Evolutionary conservation across 2,329 filamentous ascomycete species (phyloP), one percentile per base, ranked within the genome.

Genomic region (Claviceps cyperi): DNA sequence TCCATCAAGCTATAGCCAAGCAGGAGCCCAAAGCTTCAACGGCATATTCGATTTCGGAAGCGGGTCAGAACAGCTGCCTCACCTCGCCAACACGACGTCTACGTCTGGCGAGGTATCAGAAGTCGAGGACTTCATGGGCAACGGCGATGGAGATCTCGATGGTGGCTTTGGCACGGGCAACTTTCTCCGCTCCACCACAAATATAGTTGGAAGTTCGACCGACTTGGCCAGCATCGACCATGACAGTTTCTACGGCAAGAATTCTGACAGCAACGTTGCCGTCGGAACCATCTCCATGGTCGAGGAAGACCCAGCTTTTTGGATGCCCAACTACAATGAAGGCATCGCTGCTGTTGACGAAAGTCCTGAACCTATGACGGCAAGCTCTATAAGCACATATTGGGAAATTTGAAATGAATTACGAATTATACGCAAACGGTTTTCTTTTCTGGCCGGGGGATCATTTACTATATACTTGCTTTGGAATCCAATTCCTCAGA

Each of bases 91-190:
- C 59, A 71, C 71, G 47, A 77, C 75, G 1, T 79, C 78, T 9
- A 82, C 78, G 8, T 84, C 80, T 13, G 80, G 80, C 37, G 80
- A 84, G 53, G 79, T 83, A 8, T 83, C 80, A 9, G 80, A 83
- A 60, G 78, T 78, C 5, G 81, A 83, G 53, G 80, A 83, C 55
- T 73, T 75, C 52, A 64, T 73, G 47, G 67, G 66, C 47, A 66
- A 71, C 54, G 67, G 71, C 54, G 67, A 67, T 36, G 74, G 75
- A 53, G 69, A 72, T 46, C 74, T 74, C 53, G 67, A 69, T 24
- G 59, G 73, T 51, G 70, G 72, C 47, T 66, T 69, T 19, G 64
- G 72, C 49, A 73, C 70, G 56, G 75, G 67, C 52, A 60, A 60
- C 49, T 72, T 66, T 53, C 62, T 78, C 35, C 65, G 75, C 35